Evolutionary conservation across 2,329 filamentous ascomycete species (phyloP), one percentile per base, ranked within the genome.

Genomic region (Periconia digitata): DNA sequence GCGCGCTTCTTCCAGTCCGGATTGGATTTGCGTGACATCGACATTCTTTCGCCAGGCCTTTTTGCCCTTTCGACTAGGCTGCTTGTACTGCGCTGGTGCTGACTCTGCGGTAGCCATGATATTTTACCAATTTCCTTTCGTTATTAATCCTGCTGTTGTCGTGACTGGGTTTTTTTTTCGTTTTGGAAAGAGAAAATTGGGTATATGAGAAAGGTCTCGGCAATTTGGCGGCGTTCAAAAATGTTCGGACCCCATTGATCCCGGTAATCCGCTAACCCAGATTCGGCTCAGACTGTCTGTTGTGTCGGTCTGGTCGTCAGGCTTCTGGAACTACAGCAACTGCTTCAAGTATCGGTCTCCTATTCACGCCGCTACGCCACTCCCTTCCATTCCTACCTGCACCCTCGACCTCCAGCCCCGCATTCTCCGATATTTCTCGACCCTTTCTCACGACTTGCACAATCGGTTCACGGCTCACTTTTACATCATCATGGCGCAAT

Each of bases 11-110:
- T 91, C 86, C 27, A 99, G 82, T 51, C 94, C 94, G 45, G 87
- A 76, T 63, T 92, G 82, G 21, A 99, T 83, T 54, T 95, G 86
- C 22, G 89, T 87, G 53, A 97, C 83, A 74, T 99, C 90, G 72
- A 99, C 90, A 75, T 99, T 96, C 73, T 97, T 99, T 67, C 94
- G 84, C 94, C 94, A 99, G 24, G 94, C 92, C 77, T 95, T 97
- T 76, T 97, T 97, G 63, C 95, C 94, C 72, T 99, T 99, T 69
- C 94, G 83, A 5, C 92, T 97, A 21, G 91, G 84, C 72, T 99
- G 94, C 55, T 84, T 91, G 74, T 87, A 85, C 59, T 95, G 90
- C 54, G 86, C 84, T 10, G 91, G 92, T 16, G 89, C 87, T 29
- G 79, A 74, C 12, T 59, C 61, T 20, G 54, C 47, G 40, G 55